phyloP scores from a whole-genome alignment of 192 early-diverging fungal species.

The Linnemannia exigua region DNA sequence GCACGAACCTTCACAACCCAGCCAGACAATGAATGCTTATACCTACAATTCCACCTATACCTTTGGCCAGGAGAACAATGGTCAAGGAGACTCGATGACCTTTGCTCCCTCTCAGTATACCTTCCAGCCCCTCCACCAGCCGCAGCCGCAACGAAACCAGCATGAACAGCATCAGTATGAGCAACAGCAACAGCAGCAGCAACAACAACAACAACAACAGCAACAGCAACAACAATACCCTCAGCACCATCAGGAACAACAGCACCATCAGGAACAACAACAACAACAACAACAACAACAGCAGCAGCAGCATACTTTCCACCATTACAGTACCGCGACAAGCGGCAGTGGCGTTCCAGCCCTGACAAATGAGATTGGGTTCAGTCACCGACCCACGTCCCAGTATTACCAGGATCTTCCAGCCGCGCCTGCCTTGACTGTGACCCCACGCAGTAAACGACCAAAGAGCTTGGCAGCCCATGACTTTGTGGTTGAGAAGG shows the following conservation, averaged over 20 bases:
- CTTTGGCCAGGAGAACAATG: constrained; percentile 2
- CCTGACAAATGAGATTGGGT: constrained; percentile 3
- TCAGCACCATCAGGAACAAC: neutral
- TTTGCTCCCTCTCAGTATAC: constrained; percentile 8
- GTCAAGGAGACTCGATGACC: neutral
- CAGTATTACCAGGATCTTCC: constrained; percentile 38
- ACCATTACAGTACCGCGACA: constrained; percentile 29
- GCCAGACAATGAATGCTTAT: neutral
- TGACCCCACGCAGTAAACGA: constrained; percentile 9
- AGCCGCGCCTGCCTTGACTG: constrained; percentile 4
- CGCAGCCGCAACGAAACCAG: neutral
- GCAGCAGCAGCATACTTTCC: constrained; percentile 14
- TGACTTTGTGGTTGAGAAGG: constrained; percentile 17
- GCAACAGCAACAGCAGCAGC: constrained; percentile 10
- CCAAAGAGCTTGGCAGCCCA: constrained; percentile 52
- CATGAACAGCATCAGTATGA: neutral
- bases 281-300: constrained; percentile 18
- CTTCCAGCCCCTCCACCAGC: neutral
- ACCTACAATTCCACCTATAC: neutral
- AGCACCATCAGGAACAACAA: constrained; percentile 15
- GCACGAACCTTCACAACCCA: no score
- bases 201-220: constrained; percentile 5
- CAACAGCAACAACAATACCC: neutral
- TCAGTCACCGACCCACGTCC: constrained; percentile 22
- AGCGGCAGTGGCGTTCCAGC: constrained; percentile 21